These are phyloP conservation scores for Rutstroemia sp. DNA, from an alignment of 2,329 filamentous ascomycete species.

Conservation along the genomic window DNA sequence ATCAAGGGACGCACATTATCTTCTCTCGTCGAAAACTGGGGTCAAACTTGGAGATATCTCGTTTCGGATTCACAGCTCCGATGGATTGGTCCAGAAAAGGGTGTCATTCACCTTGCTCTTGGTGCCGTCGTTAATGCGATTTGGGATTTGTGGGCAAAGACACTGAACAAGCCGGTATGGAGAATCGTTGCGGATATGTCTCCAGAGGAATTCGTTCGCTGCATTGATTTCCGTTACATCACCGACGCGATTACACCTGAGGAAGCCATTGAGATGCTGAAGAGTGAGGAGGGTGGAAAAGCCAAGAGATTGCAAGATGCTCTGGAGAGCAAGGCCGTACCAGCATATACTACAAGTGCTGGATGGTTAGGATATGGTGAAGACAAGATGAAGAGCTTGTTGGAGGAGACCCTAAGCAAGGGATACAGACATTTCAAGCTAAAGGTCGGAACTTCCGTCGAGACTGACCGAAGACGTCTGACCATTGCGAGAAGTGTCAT, in stretches of 20 bases:
- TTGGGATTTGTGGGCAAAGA: conserved; percentile 95
- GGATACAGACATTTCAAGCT: conserved; percentile 87
- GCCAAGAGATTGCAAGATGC: conserved; percentile 65
- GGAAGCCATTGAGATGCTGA: conserved; percentile 68
- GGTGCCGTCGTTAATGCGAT: conserved; percentile 85
- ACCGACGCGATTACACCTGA: conserved; percentile 85
- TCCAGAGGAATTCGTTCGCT: conserved; percentile 76
- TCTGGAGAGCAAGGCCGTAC: conserved; percentile 66
- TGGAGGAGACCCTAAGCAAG: conserved; percentile 65
- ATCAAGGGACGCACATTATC: conserved; percentile 69
- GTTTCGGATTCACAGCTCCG: conserved; percentile 84
- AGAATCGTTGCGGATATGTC: conserved; percentile 83
- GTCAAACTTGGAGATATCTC: conserved; percentile 84
- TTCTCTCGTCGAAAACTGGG: conserved; percentile 73
- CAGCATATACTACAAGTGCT: conserved; percentile 83
- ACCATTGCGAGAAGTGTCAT: conserved; percentile 71
- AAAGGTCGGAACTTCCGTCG: conserved; percentile 72
- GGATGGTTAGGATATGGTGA: conserved; percentile 90
- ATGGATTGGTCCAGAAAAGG: conserved; percentile 93
- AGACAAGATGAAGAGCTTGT: conserved; percentile 72
- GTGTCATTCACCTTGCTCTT: conserved; percentile 86
- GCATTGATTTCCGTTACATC: conserved; percentile 93
- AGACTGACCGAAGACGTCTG: conserved; percentile 64
- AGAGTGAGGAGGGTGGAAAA: conserved; percentile 60
- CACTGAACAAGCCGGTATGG: conserved; percentile 82